A percentile compares a stretch with the other conserved stretches of the same genome.
Evolutionary conservation across 208 protist species (phyloP).

Genomic region (Strigomonas culicis): DNA sequence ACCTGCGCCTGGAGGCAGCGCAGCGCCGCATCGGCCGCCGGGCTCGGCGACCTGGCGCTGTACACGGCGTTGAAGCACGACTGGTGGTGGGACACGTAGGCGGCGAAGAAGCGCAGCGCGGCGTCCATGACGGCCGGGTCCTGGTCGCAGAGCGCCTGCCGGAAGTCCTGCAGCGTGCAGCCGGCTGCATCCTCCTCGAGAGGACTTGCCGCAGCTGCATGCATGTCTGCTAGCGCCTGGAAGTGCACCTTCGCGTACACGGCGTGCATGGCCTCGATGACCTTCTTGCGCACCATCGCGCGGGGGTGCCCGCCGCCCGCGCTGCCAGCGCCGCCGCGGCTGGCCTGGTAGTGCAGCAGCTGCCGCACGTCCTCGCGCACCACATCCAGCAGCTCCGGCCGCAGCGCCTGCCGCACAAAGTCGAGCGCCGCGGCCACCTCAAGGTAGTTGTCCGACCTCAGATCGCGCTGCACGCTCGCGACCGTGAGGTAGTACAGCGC

Average conservation of each 20-base stretch:
- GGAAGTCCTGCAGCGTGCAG: constrained; percentile 23
- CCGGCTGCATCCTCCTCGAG: not conserved
- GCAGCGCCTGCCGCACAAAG: constrained; percentile 82
- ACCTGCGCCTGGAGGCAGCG: constrained; percentile 57
- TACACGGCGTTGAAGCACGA: not conserved
- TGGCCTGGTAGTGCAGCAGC: constrained; percentile 19
- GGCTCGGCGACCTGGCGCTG: no score
- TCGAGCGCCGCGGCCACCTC: constrained; percentile 89
- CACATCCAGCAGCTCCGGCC: constrained; percentile 84
- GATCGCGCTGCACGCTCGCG: constrained; percentile 92
- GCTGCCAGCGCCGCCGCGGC: no score
- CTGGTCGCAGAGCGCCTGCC: constrained; percentile 88
- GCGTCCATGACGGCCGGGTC: constrained; percentile 97
- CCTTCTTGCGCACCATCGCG: constrained; percentile 93
- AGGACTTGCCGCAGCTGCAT: no score
- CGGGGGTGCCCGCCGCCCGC: constrained; percentile 23
- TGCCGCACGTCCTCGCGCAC: constrained; percentile 67
- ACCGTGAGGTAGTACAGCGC: constrained; percentile 95
- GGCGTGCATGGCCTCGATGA: constrained; percentile 82
- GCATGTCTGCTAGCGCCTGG: no score
- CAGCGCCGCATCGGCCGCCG: not conserved
- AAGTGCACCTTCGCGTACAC: constrained; percentile 55
- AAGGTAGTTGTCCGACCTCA: constrained; percentile 88
- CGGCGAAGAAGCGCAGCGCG: constrained; percentile 35
- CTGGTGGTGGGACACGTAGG: constrained; percentile 1